phyloP scores from a whole-genome alignment of 805 yeast species.

The Zygoascus ofunaensis region DNA sequence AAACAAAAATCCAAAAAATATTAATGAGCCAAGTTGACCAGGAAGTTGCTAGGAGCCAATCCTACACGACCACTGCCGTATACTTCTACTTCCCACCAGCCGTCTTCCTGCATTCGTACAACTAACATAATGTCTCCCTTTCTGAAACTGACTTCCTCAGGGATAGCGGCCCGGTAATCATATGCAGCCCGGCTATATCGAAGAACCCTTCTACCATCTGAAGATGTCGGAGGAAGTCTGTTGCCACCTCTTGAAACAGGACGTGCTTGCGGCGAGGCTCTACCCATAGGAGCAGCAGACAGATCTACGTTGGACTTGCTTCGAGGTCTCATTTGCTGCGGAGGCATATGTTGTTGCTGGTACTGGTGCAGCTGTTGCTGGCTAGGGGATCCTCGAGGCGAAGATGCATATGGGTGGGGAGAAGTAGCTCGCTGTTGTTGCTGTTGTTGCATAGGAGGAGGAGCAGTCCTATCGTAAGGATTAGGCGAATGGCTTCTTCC shows the following conservation, averaged over 20 bases:
- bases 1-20: not conserved
- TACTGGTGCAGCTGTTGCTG: slow-evolving; percentile 11
- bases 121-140: slow-evolving; percentile 49
- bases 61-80: slow-evolving; percentile 36
- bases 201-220: slow-evolving; percentile 47
- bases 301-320: slow-evolving; percentile 19
- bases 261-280: slow-evolving; percentile 3
- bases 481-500: slow-evolving; percentile 8
- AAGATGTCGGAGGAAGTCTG: slow-evolving; percentile 37
- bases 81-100: slow-evolving; percentile 69
- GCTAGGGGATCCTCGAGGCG: not conserved
- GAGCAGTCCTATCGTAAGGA: slow-evolving; percentile 4
- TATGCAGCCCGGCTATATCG: slow-evolving; percentile 47
- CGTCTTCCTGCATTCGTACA: slow-evolving; percentile 52
- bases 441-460: slow-evolving; percentile 2
- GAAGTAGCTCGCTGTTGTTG: not conserved
- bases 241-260: slow-evolving; percentile 8
- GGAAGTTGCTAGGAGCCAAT: slow-evolving; percentile 55
- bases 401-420: slow-evolving; percentile 2
- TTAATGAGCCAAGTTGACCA: slow-evolving; percentile 13
- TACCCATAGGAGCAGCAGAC: slow-evolving; percentile 17
- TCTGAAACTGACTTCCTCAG: slow-evolving; percentile 51
- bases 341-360: too few species aligned
- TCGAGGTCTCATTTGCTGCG: slow-evolving; percentile 14
- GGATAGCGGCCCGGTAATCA: slow-evolving; percentile 50